Base-by-base conservation (phyloP, 768 basidiomycete genomes). In the Trametes villosa region DNA sequence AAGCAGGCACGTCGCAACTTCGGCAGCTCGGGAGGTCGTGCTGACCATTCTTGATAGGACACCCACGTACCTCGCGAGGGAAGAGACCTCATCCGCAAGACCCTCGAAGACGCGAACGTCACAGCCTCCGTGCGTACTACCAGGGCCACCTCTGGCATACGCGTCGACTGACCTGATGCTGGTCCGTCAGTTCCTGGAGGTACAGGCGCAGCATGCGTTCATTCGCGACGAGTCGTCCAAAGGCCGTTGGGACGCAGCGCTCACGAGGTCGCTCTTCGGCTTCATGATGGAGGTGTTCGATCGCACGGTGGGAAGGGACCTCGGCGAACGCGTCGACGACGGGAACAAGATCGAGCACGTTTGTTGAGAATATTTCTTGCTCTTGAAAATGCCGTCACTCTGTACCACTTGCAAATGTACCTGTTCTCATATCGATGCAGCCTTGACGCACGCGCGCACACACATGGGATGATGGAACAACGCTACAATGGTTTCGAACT, bases 151-250 rank as follows among this genome's bases (percentile, higher is more conserved):
- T n/a, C n/a, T n/a, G n/a, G n/a, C n/a, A n/a, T n/a, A n/a, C n/a
- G 2, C 20, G 27, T 12, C 8, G 13, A 36, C 2, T 26, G 13
- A 36, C 18, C 34, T 51, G 7, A 22, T 49, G 6, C n/a, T 18
- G 3, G 17, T n/a, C 9, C 34, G 20, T 34, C 70, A 95, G 91
- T 95, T 96, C 73, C 76, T 97, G 60, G 96, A 98, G 73, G 94
- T 98, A 15, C 94, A 97, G 73, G 96, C 96, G 0, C 96, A 98
- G 68, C 96, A 98, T 66, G 96, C 96, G 3, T 98, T 98, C 75
- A 89, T 98, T 62, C 87, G 96, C 6, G 95, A 96, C 71, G 93
- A 95, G 68, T 82, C 84, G 8, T 92, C 90, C 30, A 98, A 97
- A 72, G 96, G 94, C 2, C 84, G 96, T 54, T 98, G 94, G 94